These are phyloP conservation scores for Graphilbum fragrans DNA, from an alignment of 2,329 filamentous ascomycete species.

Conservation along the genomic window DNA sequence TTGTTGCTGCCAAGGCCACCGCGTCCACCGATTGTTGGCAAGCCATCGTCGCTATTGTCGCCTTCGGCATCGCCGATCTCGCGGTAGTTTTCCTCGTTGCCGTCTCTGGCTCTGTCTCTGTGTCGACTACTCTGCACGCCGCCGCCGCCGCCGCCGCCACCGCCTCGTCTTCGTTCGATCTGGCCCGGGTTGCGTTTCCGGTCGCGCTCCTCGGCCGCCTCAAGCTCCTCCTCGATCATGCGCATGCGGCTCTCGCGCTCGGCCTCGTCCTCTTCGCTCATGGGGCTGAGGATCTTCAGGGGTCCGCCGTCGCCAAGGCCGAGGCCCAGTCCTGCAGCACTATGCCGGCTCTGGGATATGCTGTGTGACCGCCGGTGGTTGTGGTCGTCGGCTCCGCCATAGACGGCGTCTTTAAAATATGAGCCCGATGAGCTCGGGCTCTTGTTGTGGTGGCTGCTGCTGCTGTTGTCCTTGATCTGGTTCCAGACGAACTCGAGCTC, in stretches of 20 bases:
- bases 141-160: background rate
- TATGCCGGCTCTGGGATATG: slow-evolving; percentile 1
- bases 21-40: too few species aligned
- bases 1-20: background rate
- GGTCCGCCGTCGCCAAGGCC: slow-evolving; percentile 21
- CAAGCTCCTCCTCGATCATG: slow-evolving; percentile 21
- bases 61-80: too few species aligned
- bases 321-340: background rate
- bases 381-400: slow-evolving; percentile 2
- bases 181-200: slow-evolving; percentile 21
- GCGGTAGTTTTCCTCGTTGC: too few species aligned
- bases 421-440: slow-evolving; percentile 46
- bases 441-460: slow-evolving; percentile 18
- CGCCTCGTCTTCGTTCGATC: background rate
- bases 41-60: too few species aligned
- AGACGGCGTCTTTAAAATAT: slow-evolving; percentile 32
- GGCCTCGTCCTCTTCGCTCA: slow-evolving; percentile 70
- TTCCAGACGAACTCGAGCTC: slow-evolving; percentile 99
- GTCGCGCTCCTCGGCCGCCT: slow-evolving; percentile 27
- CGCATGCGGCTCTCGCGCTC: slow-evolving; percentile 39
- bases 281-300: slow-evolving; percentile 67
- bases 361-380: background rate
- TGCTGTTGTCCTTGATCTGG: slow-evolving; percentile 73
- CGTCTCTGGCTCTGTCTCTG: too few species aligned
- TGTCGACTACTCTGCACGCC: too few species aligned